Evolutionary conservation across 1,139 yeast species (phyloP).

Genomic region (Lodderomyces metapsilosis): DNA sequence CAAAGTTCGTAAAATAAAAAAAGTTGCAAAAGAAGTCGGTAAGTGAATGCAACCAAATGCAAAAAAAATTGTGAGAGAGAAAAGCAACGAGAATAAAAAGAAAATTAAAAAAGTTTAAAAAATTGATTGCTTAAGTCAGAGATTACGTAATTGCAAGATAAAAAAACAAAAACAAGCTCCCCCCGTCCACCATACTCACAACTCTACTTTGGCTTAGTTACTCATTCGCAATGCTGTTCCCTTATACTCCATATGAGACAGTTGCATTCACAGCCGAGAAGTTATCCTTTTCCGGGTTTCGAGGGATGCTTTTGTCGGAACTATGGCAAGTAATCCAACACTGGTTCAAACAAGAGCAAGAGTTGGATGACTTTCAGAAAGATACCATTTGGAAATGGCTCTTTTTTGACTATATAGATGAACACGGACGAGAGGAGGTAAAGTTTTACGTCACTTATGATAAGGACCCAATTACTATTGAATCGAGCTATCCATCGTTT

Average conservation of each 20-base stretch:
- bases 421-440: slow-evolving; percentile 16
- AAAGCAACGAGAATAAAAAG: not conserved
- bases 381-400: slow-evolving; percentile 43
- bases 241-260: slow-evolving; percentile 30
- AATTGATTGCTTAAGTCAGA: not conserved
- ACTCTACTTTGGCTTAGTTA: too few relatives aligned
- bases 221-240: slow-evolving; percentile 18
- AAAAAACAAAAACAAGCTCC: not conserved
- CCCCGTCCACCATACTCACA: too few relatives aligned
- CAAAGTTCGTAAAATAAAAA: too few relatives aligned
- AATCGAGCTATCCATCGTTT: slow-evolving; percentile 23
- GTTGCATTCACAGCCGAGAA: slow-evolving; percentile 27
- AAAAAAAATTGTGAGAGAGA: not conserved
- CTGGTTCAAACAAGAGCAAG: slow-evolving; percentile 18
- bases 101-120: not conserved
- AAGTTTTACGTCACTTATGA: slow-evolving; percentile 21
- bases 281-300: slow-evolving; percentile 37
- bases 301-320: slow-evolving; percentile 29
- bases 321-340: slow-evolving; percentile 28
- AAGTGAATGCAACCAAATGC: slow-evolving; percentile 1
- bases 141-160: not conserved
- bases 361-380: slow-evolving; percentile 33
- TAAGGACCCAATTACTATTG: slow-evolving; percentile 17
- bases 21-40: not conserved
- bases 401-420: slow-evolving; percentile 20